These are phyloP conservation scores for Vitis hybrid DNA, from an alignment of 177 flowering plant species.

Conservation along the genomic window DNA sequence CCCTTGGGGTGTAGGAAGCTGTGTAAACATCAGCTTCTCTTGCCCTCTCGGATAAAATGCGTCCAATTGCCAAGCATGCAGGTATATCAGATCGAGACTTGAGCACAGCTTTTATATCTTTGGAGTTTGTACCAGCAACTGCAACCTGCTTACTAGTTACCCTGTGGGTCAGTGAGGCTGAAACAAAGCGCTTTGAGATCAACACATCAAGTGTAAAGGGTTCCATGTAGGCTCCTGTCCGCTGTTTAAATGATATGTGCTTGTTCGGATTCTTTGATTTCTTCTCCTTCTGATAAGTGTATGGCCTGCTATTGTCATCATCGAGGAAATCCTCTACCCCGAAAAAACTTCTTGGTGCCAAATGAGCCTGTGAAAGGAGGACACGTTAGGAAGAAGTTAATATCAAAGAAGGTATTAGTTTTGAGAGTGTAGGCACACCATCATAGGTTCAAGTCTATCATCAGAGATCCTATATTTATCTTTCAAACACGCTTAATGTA, in stretches of 20 bases:
- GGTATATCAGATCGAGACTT: slow-evolving; percentile 85
- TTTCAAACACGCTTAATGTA: no score
- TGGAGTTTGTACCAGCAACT: slow-evolving; percentile 94
- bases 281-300: slow-evolving; percentile 86
- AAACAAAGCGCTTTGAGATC: slow-evolving; percentile 91
- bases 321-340: slow-evolving; percentile 91
- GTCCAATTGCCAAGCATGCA: slow-evolving; percentile 82
- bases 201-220: slow-evolving; percentile 92
- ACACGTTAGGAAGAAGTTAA: no score
- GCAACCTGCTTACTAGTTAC: slow-evolving; percentile 92
- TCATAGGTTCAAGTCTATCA: no score
- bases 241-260: slow-evolving; percentile 82
- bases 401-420: no score
- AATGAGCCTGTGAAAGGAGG: slow-evolving; percentile 36
- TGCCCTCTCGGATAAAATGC: slow-evolving; percentile 72
- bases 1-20: slow-evolving; percentile 84
- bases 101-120: slow-evolving; percentile 87
- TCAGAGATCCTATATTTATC: no score
- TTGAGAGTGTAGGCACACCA: no score
- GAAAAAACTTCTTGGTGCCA: slow-evolving; percentile 83
- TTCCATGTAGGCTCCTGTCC: slow-evolving; percentile 85
- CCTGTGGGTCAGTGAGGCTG: slow-evolving; percentile 91
- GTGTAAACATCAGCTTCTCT: slow-evolving; percentile 94
- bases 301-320: slow-evolving; percentile 84
- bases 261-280: slow-evolving; percentile 84